These are phyloP conservation scores for Phytopythium cucurbitacearum DNA, from an alignment of 352 stramenopile species.

Conservation along the genomic window DNA sequence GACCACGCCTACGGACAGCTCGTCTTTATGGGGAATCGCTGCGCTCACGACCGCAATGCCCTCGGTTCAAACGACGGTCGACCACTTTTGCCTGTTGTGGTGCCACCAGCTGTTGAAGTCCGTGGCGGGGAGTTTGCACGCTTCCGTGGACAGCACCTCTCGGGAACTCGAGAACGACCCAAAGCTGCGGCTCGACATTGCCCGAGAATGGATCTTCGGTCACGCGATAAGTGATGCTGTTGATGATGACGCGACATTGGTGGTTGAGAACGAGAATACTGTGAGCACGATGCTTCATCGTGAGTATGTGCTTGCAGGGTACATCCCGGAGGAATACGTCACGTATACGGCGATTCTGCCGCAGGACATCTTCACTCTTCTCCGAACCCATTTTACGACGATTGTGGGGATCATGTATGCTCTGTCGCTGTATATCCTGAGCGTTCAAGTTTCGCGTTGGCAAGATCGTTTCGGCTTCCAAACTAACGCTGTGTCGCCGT, in stretches of 20 bases:
- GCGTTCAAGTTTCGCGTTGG: conserved; percentile 59
- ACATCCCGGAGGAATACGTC: conserved; percentile 43
- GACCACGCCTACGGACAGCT: conserved; percentile 8
- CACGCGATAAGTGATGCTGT: neutral
- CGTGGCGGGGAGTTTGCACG: conserved; percentile 58
- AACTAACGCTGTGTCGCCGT: conserved; percentile 4
- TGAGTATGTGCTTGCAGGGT: conserved; percentile 44
- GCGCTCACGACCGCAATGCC: conserved; percentile 59
- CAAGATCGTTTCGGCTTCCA: conserved; percentile 59
- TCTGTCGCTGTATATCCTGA: conserved; percentile 60
- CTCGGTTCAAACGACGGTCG: conserved; percentile 53
- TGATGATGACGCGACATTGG: neutral
- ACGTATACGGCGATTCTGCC: conserved; percentile 42
- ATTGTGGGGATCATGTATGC: conserved; percentile 63
- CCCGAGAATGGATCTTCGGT: conserved; percentile 13
- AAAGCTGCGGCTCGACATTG: conserved; percentile 32
- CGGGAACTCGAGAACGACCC: conserved; percentile 38
- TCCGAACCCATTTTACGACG: conserved; percentile 40
- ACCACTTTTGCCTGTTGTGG: conserved; percentile 84
- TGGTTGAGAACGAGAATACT: neutral
- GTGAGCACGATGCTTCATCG: conserved; percentile 20
- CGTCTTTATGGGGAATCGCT: conserved; percentile 27
- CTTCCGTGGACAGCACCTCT: conserved; percentile 46
- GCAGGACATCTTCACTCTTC: conserved; percentile 37
- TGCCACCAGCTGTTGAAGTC: conserved; percentile 75